Base-by-base conservation (phyloP, 177 flowering plant species). In the Vitis hybrid region DNA sequence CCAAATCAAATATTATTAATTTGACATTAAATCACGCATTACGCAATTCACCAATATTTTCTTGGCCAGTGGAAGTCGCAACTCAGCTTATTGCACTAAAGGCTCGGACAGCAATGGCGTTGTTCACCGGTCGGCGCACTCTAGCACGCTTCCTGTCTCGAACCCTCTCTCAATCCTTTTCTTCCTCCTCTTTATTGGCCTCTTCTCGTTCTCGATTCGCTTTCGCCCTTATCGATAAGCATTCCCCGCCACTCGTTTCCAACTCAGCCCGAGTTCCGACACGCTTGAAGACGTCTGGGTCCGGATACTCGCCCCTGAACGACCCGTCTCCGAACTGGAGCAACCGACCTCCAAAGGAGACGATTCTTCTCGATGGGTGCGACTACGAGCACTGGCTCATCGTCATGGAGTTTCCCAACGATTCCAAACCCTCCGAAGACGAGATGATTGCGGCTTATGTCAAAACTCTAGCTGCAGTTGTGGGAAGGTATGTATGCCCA, bases 371-470 rank as follows among this genome's bases (percentile, higher is more conserved):
- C 16, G 98, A 96, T 61, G 97, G 97, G 9, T 96, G 98, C 67
- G 99, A 96, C 62, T 96, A 90, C 75, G 97, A 96, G 86, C 99
- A 96, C 70, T 96, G 99, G 99, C 95, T 96, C 56, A 87, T 93
- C 12, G 91, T 96, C 60, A 84, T 96, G 97, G 99, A 96, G 83
- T 93, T 92, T 51, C 74, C 87, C 8, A 46, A 76, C 7, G 86
- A 91, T 49, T 78, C 88, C 6, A 88, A 89, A 71, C 97, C 91
- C 70, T 72, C 91, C 3, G 91, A 90, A 56, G 89, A 89, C 11
- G 95, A 91, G 59, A 93, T 91, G 93, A 71, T 95, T 56, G 52
- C 83, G 32, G 24, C 88, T 5, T 93, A 93, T 74, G 97, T 95
- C 68, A 93, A 88, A 79, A 93, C 97, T 76, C 93, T 95, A 24